These are phyloP conservation scores for Microdochium paspali DNA, from an alignment of 2,329 filamentous ascomycete genomes.

Conservation along the genomic window DNA sequence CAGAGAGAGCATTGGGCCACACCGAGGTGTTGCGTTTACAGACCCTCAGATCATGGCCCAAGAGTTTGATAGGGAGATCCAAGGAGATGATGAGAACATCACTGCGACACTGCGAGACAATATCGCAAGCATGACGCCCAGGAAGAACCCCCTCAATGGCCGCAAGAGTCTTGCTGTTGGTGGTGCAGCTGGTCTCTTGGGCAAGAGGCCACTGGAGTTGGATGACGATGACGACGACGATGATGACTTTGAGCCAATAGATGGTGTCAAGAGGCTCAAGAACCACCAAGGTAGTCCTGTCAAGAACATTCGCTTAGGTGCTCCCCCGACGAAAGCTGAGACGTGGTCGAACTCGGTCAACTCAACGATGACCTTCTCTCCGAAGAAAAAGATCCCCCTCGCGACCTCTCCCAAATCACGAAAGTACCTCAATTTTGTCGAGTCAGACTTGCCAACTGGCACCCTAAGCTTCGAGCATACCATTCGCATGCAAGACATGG, in stretches of 20 bases:
- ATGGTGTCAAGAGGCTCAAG: slow-evolving; percentile 60
- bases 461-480: slow-evolving; percentile 34
- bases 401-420: slow-evolving; percentile 47
- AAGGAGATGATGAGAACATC: slow-evolving; percentile 45
- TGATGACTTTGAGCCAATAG: slow-evolving; percentile 48
- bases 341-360: slow-evolving; percentile 30
- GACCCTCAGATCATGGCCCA: slow-evolving; percentile 53
- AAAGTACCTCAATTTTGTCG: slow-evolving; percentile 43
- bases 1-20: slow-evolving; percentile 24
- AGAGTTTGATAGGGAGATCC: slow-evolving; percentile 53
- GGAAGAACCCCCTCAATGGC: slow-evolving; percentile 55
- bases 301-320: slow-evolving; percentile 62
- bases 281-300: slow-evolving; percentile 67
- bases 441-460: slow-evolving; percentile 33
- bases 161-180: slow-evolving; percentile 72
- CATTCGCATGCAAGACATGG: slow-evolving; percentile 26
- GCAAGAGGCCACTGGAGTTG: slow-evolving; percentile 64
- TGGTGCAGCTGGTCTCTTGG: slow-evolving; percentile 62
- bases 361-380: slow-evolving; percentile 32
- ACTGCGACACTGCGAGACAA: slow-evolving; percentile 65
- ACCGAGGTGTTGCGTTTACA: slow-evolving; percentile 50
- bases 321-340: slow-evolving; percentile 59
- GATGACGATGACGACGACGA: slow-evolving; percentile 56
- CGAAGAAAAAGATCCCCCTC: slow-evolving; percentile 29
- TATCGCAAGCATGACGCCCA: slow-evolving; percentile 70